Evolutionary conservation across 805 yeast species (phyloP), one percentile per base, ranked within the genome.

Genomic region (Huiozyma naganishii): DNA sequence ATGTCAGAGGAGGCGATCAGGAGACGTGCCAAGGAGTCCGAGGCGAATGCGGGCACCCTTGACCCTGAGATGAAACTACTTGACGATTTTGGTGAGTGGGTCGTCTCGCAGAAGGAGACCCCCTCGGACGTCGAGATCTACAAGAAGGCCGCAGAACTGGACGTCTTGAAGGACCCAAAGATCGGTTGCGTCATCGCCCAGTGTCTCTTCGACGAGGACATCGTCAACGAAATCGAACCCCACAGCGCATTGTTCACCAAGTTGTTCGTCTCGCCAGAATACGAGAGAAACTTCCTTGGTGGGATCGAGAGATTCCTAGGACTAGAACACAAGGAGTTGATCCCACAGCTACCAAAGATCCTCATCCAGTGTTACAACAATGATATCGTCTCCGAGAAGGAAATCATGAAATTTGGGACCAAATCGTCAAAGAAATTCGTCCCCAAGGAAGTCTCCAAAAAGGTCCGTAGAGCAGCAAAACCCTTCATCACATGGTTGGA

Each of bases 251-350:
- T 92, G 57, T 76, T 92, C 61, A 74, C 74, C 52, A 92, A 90
- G 66, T 76, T 88, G 51, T 60, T 60, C 33, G 70, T 79, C 39
- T 65, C 77, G 42, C 71, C 70, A 44, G 80, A 77, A 42, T 86
- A 78, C 58, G 96, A 92, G 69, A 83, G 79, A 68, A 86, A 95
- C 8, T 77, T 92, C 54, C 73, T 92, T 48, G 98, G 99, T 56
- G 99, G 98, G 50, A 72, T 92, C 53, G 99, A 92, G 72, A 82
- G 97, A 63, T 78, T 85, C 61, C 69, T 90, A 52, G 97, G 97
- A 48, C 66, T 84, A 47, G 84, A 80, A 58, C 79, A 84, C 55
- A 84, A 83, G 36, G 78, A 73, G 32, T 72, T 88, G 54, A 77
- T 87, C 56, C 74, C 82, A 45, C 56, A 68, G 42, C 74, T 90